Percentiles rank a stretch among this genome's conserved stretches.
Conservation (phyloP, 352 stramenopile species). For the Saprolegnia parasitica region DNA sequence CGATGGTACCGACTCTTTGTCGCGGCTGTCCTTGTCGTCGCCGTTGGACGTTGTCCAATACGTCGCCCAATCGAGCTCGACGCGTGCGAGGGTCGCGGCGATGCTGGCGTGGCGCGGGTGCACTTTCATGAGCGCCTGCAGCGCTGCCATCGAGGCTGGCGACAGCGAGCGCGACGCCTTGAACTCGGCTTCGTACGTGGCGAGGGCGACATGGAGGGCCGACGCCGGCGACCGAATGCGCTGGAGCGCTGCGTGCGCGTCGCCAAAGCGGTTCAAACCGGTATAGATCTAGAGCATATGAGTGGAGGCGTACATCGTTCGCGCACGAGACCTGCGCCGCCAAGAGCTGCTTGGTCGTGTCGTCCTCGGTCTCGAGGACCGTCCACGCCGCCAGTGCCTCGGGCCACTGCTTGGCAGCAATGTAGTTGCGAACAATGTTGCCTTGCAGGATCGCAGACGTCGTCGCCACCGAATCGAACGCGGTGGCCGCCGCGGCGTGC, state of each 20-base stretch:
- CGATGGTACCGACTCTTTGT: not conserved
- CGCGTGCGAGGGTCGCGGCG: not conserved
- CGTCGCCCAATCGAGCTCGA: not conserved
- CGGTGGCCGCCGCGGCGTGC: conserved; percentile 37
- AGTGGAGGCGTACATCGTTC: not conserved
- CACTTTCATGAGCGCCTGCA: not conserved
- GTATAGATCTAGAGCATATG: not conserved
- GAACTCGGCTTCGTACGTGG: not conserved
- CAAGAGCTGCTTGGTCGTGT: not conserved
- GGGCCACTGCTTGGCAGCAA: conserved; percentile 1
- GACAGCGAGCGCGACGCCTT: not conserved
- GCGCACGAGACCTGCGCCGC: not conserved
- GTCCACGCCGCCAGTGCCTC: not conserved
- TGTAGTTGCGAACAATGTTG: conserved; percentile 7
- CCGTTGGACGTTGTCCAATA: not conserved
- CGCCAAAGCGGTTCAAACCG: too few species aligned
- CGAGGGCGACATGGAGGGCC: too few species aligned
- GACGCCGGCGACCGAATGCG: too few species aligned
- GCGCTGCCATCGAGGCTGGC: not conserved
- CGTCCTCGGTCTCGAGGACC: not conserved
- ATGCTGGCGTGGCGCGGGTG: not conserved
- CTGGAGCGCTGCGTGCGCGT: too few species aligned
- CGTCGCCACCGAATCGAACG: conserved; percentile 31
- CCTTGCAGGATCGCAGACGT: not conserved
- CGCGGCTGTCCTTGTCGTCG: not conserved